These are phyloP conservation scores for Calophaca sinica DNA, from an alignment of 306 rosid genomes.

Conservation along the genomic window DNA sequence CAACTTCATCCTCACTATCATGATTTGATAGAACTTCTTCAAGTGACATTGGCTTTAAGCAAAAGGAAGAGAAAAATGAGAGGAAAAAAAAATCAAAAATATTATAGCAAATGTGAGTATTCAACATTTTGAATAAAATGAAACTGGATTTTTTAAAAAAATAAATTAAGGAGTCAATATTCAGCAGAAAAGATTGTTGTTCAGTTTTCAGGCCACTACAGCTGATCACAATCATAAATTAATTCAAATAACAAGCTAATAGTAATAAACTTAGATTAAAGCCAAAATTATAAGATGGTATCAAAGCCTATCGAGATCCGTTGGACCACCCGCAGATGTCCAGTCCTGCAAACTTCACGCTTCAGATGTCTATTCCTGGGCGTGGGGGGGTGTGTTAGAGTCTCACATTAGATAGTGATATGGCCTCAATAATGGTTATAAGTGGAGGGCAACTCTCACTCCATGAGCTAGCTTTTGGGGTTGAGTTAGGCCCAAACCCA, in stretches of 20 bases:
- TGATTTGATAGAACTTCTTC: constrained; percentile 71
- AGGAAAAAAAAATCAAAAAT: background rate
- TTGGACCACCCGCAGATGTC: no score
- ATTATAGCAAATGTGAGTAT: constrained; percentile 36
- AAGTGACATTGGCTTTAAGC: constrained; percentile 73
- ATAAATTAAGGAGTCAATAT: background rate
- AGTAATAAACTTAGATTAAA: constrained; percentile 7
- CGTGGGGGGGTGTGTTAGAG: no score
- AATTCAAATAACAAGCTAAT: background rate
- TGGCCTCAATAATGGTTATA: no score
- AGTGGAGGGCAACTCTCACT: no score
- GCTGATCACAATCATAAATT: background rate
- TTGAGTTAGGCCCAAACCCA: no score
- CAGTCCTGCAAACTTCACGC: no score
- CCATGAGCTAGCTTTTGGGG: no score
- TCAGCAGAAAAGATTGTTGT: constrained; percentile 9
- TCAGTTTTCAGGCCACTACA: constrained; percentile 8
- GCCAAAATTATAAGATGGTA: no score
- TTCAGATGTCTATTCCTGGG: no score
- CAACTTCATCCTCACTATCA: constrained; percentile 93
- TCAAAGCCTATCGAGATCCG: no score
- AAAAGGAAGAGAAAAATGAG: constrained; percentile 40
- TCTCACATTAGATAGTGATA: no score
- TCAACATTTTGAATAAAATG: constrained; percentile 24
- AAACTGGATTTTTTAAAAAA: background rate